phyloP scores from a whole-genome alignment of 192 early-diverging fungal genomes.

The Obelidium mucronatum region DNA sequence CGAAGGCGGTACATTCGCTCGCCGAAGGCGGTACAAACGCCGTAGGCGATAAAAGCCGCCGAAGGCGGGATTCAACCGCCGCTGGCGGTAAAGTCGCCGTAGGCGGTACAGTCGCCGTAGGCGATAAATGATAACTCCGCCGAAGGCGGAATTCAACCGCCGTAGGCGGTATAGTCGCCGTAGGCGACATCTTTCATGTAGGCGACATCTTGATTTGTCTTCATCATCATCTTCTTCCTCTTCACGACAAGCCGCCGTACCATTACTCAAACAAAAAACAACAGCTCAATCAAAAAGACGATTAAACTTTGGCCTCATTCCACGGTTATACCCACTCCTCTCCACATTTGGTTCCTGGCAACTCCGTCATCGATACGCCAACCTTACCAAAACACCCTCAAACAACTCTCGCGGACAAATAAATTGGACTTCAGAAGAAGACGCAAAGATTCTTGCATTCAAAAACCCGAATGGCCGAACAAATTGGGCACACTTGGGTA shows the following conservation, averaged over 20 bases:
- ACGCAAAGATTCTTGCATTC: neutral
- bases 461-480: neutral
- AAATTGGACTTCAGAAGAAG: neutral
- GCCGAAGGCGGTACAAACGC: too few relatives aligned
- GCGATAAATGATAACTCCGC: too few relatives aligned
- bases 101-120: too few relatives aligned
- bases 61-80: too few relatives aligned
- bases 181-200: neutral
- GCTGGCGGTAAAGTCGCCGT: too few relatives aligned
- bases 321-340: neutral
- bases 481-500: neutral
- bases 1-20: too few relatives aligned
- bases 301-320: too few relatives aligned
- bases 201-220: neutral
- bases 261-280: neutral
- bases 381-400: neutral
- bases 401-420: neutral
- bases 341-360: neutral
- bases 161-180: neutral
- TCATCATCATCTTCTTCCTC: too few relatives aligned
- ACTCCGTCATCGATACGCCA: neutral
- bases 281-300: too few relatives aligned
- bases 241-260: too few relatives aligned
- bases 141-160: too few relatives aligned
- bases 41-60: too few relatives aligned